Evolutionary conservation across 768 basidiomycete genomes (phyloP).

Genomic region (Podaxis sp.): DNA sequence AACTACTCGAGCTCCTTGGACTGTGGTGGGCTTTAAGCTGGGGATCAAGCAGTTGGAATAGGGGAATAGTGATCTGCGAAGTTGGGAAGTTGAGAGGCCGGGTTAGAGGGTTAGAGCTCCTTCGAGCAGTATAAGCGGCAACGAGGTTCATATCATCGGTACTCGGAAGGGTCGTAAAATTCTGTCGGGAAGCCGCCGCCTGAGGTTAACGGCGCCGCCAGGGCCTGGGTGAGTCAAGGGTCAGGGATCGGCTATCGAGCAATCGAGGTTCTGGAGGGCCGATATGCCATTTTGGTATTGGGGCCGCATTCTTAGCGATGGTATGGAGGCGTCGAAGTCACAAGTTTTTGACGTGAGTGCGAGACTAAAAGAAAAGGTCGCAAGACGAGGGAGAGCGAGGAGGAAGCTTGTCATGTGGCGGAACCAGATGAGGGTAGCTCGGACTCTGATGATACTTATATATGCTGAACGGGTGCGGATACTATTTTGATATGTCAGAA

Average conservation of each 20-base stretch:
- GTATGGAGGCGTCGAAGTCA: background rate
- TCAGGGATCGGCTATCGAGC: slow-evolving; percentile 3
- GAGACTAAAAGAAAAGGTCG: background rate
- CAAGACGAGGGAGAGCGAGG: background rate
- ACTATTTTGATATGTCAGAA: background rate
- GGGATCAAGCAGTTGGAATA: background rate
- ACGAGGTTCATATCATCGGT: background rate
- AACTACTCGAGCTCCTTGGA: slow-evolving; percentile 7
- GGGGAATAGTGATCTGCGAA: background rate
- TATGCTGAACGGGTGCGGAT: background rate
- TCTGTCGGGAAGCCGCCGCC: background rate
- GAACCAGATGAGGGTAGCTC: background rate
- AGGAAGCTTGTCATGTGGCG: background rate
- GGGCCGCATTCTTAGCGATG: background rate
- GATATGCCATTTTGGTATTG: background rate
- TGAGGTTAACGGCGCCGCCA: background rate
- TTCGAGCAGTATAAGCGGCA: background rate
- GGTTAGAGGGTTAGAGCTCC: background rate
- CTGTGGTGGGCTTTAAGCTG: background rate
- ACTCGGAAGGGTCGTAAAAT: background rate
- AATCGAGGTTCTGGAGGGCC: background rate
- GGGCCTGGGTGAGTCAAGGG: slow-evolving; percentile 1
- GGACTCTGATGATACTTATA: background rate
- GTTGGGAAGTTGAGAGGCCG: background rate
- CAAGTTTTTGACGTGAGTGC: background rate